phyloP scores from a whole-genome alignment of 305 asterid species.

The Fraxinus nigra region DNA sequence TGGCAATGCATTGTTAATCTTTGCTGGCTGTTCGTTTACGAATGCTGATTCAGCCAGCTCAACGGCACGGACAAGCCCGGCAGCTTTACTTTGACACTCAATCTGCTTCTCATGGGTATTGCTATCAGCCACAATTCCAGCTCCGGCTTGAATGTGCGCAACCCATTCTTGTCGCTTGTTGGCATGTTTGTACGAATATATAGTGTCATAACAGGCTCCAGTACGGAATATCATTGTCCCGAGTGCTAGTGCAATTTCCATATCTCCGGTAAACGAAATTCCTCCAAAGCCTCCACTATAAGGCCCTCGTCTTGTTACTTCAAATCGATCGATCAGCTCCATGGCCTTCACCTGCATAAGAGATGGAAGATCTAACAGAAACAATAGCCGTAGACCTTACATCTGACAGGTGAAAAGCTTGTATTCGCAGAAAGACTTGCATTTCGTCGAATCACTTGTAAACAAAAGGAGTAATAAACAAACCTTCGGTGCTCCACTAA shows the following conservation, averaged over 20 bases:
- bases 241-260: neutral
- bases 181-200: constrained; percentile 40
- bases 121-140: constrained; percentile 85
- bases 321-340: constrained; percentile 38
- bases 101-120: constrained; percentile 62
- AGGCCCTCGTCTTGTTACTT: neutral
- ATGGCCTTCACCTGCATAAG: constrained; percentile 71
- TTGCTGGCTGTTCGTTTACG: constrained; percentile 29
- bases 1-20: neutral
- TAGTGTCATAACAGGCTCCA: no score
- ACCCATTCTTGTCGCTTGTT: constrained; percentile 64
- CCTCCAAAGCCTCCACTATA: neutral
- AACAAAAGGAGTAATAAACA: neutral
- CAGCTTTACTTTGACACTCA: constrained; percentile 79
- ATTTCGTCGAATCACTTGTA: neutral
- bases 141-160: constrained; percentile 87
- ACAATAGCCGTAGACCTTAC: neutral
- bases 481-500: constrained; percentile 93
- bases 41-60: constrained; percentile 80
- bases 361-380: neutral
- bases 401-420: neutral
- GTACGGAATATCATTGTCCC: no score
- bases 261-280: neutral
- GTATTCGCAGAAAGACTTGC: neutral
- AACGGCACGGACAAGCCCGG: constrained; percentile 67